A percentile compares a stretch with the other conserved stretches of the same genome.
Evolutionary conservation across 2,329 filamentous ascomycete species (phyloP).

Genomic region (Trichoderma oligosporum): DNA sequence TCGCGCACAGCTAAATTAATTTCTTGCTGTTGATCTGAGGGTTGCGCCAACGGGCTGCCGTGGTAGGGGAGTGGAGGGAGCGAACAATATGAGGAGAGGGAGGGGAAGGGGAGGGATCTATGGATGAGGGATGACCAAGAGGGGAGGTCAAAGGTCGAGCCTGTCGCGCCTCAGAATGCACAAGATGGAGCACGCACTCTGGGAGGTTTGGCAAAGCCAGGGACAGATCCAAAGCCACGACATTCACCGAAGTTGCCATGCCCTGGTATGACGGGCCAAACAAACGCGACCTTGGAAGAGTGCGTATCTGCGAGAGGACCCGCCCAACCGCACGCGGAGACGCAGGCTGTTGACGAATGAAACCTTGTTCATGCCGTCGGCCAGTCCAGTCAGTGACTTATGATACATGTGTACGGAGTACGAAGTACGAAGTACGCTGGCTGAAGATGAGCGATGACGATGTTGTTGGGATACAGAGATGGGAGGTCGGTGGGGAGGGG

Average conservation of each 20-base stretch:
- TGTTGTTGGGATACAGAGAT: neutral
- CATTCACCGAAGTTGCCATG: slow-evolving; percentile 21
- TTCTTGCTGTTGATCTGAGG: slow-evolving; percentile 2
- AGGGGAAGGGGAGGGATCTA: slow-evolving; percentile 5
- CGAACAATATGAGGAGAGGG: neutral
- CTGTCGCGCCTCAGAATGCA: slow-evolving; percentile 4
- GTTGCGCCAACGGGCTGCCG: neutral
- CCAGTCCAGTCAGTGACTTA: slow-evolving; percentile 14
- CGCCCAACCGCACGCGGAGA: slow-evolving; percentile 9
- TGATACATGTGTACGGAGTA: too few relatives aligned
- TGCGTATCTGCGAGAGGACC: slow-evolving; percentile 16
- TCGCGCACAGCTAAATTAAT: slow-evolving; percentile 17
- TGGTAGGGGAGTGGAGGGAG: neutral
- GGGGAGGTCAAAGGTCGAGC: neutral
- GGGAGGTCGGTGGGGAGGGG: too few relatives aligned
- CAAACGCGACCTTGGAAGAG: slow-evolving; percentile 10
- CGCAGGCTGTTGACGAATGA: slow-evolving; percentile 17
- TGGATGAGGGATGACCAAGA: neutral
- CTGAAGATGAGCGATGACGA: neutral
- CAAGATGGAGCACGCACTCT: neutral
- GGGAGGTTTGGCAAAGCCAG: neutral
- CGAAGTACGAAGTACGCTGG: too few relatives aligned
- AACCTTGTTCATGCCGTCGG: slow-evolving; percentile 11
- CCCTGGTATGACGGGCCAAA: slow-evolving; percentile 16
- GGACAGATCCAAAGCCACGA: slow-evolving; percentile 17